Conservation (phyloP, 1,139 yeast genomes). For the Sugiyamaella grinbergsii region DNA sequence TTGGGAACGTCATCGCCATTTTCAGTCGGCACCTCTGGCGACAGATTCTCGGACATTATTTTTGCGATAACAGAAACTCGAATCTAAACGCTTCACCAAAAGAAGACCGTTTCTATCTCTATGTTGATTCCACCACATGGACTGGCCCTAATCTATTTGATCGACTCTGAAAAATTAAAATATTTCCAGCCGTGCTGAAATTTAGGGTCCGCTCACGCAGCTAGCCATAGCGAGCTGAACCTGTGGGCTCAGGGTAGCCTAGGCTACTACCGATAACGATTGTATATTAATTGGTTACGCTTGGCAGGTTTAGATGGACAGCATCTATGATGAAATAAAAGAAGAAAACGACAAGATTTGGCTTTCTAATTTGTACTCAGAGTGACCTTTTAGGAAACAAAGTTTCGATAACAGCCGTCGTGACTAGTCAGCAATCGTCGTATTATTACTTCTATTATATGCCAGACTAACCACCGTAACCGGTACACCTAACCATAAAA, state of each 20-base stretch:
- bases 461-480: too few relatives aligned
- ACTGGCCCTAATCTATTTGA: not conserved
- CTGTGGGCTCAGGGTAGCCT: too few relatives aligned
- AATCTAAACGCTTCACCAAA: too few relatives aligned
- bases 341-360: too few relatives aligned
- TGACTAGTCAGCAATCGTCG: too few relatives aligned
- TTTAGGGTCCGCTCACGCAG: not conserved
- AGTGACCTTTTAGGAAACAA: not conserved
- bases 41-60: constrained; percentile 7
- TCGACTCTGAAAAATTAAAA: not conserved
- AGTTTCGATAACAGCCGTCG: not conserved
- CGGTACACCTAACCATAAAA: too few relatives aligned
- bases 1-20: constrained; percentile 28
- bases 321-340: too few relatives aligned
- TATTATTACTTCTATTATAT: too few relatives aligned
- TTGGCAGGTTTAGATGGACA: too few relatives aligned
- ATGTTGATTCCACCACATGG: not conserved
- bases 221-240: not conserved
- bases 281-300: too few relatives aligned
- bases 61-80: not conserved
- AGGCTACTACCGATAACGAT: not conserved
- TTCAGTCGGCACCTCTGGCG: constrained; percentile 5
- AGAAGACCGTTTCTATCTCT: not conserved
- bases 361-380: too few relatives aligned
- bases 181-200: not conserved